Percentiles rank a stretch among this genome's conserved stretches.
These are phyloP conservation scores for Stemphylium beticola DNA, from an alignment of 2,329 filamentous ascomycete genomes.

Conservation along the genomic window DNA sequence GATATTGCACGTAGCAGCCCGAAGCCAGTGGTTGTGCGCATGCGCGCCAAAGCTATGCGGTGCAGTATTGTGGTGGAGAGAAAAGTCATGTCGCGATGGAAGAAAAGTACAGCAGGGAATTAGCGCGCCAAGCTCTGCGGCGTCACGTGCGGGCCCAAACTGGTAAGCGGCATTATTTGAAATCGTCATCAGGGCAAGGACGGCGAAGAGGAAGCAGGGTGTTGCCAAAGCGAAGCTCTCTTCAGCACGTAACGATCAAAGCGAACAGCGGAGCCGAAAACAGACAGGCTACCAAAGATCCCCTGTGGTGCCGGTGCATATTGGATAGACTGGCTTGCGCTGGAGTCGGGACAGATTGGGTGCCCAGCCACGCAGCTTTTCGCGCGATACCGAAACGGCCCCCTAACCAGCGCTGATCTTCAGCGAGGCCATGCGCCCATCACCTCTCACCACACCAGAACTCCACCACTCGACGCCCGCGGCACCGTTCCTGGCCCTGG, in stretches of 20 bases:
- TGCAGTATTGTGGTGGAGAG: constrained; percentile 5
- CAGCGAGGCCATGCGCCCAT: constrained; percentile 32
- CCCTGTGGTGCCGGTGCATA: not conserved
- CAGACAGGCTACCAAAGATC: not conserved
- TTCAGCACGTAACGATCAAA: not conserved
- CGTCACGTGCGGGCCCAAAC: constrained; percentile 13
- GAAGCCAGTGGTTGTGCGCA: constrained; percentile 9
- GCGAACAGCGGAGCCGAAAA: not conserved
- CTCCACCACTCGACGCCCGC: constrained; percentile 32
- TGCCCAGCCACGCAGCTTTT: constrained; percentile 32
- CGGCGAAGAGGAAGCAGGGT: not conserved
- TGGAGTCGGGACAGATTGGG: constrained; percentile 20
- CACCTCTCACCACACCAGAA: constrained; percentile 33
- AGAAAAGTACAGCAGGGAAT: constrained; percentile 28
- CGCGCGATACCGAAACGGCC: constrained; percentile 31
- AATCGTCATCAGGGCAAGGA: constrained; percentile 14
- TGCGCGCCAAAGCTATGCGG: not conserved
- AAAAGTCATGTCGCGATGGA: constrained; percentile 18
- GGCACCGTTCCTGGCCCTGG: constrained; percentile 33
- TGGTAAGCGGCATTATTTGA: constrained; percentile 15
- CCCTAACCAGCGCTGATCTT: constrained; percentile 30
- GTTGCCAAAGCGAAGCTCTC: not conserved
- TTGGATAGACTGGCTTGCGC: constrained; percentile 1
- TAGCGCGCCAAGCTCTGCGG: constrained; percentile 22
- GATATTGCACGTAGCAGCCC: constrained; percentile 5